Evolutionary conservation across 2,329 filamentous ascomycete species (phyloP).

Genomic region (Zelopaecilomyces penicillatus): DNA sequence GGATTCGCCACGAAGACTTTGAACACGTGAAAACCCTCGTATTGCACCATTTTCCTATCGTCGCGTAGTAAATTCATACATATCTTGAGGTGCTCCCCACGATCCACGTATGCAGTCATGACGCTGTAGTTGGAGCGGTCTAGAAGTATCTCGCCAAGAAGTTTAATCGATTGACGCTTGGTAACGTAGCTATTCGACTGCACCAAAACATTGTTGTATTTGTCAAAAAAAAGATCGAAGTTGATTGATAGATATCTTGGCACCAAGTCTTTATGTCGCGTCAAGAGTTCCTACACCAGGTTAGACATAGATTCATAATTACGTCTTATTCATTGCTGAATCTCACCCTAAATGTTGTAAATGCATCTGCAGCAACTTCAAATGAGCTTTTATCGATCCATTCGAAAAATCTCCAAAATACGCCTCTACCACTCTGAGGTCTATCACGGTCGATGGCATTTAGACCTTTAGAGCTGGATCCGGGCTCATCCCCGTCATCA

Average conservation of each 20-base stretch:
- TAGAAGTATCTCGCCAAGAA: constrained; percentile 87
- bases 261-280: constrained; percentile 86
- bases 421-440: constrained; percentile 68
- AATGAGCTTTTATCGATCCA: constrained; percentile 97
- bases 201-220: constrained; percentile 80
- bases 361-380: constrained; percentile 93
- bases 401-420: constrained; percentile 95
- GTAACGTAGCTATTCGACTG: constrained; percentile 96
- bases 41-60: constrained; percentile 97
- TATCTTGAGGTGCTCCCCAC: constrained; percentile 91
- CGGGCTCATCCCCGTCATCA: constrained; percentile 67
- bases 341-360: constrained; percentile 87
- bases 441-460: constrained; percentile 68
- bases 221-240: constrained; percentile 86
- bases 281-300: constrained; percentile 70
- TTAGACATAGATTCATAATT: constrained; percentile 2
- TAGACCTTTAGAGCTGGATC: constrained; percentile 67
- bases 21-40: constrained; percentile 98
- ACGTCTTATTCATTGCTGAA: background rate
- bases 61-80: constrained; percentile 96
- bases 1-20: constrained; percentile 99
- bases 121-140: constrained; percentile 95
- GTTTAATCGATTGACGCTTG: constrained; percentile 94
- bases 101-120: constrained; percentile 95
- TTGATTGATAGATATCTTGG: constrained; percentile 81